A percentile compares a stretch with the other conserved stretches of the same genome.
These are phyloP conservation scores for Macrophomina tecta DNA, from an alignment of 2,329 filamentous ascomycete species.

Conservation along the genomic window DNA sequence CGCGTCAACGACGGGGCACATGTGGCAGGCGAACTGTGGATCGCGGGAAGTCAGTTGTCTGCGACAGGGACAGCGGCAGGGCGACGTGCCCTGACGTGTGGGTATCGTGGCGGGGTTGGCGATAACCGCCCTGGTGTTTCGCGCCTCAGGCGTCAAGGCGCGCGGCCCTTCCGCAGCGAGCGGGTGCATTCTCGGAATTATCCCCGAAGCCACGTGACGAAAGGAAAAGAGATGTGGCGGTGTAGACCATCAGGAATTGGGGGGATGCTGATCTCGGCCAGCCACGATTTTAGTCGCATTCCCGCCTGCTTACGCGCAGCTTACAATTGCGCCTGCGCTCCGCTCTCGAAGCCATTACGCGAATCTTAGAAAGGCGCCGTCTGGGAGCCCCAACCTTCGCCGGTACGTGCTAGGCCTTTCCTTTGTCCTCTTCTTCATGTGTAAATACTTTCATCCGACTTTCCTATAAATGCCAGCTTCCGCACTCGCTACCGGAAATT, in stretches of 20 bases:
- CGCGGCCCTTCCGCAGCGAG: background rate
- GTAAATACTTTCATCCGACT: background rate
- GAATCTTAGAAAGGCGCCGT: background rate
- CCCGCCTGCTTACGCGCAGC: constrained; percentile 2
- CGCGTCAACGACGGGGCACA: background rate
- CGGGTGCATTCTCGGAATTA: background rate
- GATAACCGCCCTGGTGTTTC: background rate
- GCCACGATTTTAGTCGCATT: background rate
- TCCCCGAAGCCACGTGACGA: background rate
- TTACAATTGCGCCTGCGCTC: background rate
- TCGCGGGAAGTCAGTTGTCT: background rate
- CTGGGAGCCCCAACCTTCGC: background rate
- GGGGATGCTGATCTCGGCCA: background rate
- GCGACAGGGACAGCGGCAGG: background rate
- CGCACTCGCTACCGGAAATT: background rate
- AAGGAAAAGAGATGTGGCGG: background rate
- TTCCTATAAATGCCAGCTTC: background rate
- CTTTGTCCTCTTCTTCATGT: background rate
- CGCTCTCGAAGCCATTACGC: background rate
- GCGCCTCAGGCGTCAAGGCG: background rate
- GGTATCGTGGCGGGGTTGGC: background rate
- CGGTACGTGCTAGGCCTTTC: background rate
- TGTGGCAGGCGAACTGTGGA: background rate
- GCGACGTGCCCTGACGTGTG: background rate
- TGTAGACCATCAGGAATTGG: background rate